These are phyloP conservation scores for Trypanosoma vivax DNA, from an alignment of 208 protist genomes.

Conservation along the genomic window DNA sequence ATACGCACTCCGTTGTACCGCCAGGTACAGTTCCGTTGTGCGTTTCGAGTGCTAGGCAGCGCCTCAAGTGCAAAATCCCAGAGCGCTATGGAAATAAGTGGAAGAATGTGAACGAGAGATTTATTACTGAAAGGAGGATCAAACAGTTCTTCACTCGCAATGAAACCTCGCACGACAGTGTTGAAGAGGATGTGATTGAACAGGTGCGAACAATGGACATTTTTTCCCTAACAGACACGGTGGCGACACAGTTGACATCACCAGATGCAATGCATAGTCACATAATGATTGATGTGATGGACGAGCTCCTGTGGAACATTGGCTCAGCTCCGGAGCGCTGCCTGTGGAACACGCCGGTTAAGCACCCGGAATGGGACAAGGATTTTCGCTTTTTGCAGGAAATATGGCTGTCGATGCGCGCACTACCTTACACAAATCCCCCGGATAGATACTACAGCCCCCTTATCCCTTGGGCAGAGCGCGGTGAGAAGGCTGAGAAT, in stretches of 20 bases:
- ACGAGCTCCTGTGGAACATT: constrained; percentile 14
- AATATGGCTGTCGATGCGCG: constrained; percentile 69
- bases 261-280: constrained; percentile 26
- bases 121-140: too few relatives aligned
- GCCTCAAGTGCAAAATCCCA: too few relatives aligned
- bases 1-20: too few relatives aligned
- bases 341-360: constrained; percentile 29
- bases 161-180: neutral
- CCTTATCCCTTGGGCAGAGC: constrained; percentile 24
- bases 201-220: constrained; percentile 27
- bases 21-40: too few relatives aligned
- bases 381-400: constrained; percentile 60
- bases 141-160: too few relatives aligned
- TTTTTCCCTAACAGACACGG: constrained; percentile 28
- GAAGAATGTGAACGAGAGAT: too few relatives aligned
- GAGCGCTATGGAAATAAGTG: too few relatives aligned
- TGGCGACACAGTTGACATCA: constrained; percentile 39
- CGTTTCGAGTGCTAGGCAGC: too few relatives aligned
- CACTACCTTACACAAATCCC: constrained; percentile 5
- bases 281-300: constrained; percentile 15
- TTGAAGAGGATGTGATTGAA: constrained; percentile 15
- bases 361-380: constrained; percentile 32
- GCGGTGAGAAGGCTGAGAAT: constrained; percentile 27
- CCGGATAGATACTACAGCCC: constrained; percentile 21
- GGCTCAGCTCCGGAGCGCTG: constrained; percentile 9